phyloP scores from a whole-genome alignment of 2,329 filamentous ascomycete species.

The Dothistroma pini region DNA sequence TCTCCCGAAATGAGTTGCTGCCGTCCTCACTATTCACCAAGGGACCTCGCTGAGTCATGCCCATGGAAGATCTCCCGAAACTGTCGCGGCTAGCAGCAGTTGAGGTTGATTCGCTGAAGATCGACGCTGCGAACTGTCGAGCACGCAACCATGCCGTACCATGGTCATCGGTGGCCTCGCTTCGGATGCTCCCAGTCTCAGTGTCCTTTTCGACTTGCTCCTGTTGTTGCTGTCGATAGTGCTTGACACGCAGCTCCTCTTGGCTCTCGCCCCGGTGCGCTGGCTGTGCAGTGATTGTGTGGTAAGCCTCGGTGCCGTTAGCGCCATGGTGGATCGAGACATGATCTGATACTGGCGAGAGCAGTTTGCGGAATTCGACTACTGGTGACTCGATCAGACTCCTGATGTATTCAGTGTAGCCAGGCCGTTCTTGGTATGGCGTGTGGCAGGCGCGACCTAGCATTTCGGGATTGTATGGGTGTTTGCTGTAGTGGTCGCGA shows the following conservation, averaged over 20 bases:
- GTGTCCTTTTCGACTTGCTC: not conserved
- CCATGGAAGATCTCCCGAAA: not conserved
- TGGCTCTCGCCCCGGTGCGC: not conserved
- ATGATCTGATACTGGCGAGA: not conserved
- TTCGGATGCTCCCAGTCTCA: not conserved
- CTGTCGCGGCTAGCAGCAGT: not conserved
- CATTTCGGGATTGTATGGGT: not conserved
- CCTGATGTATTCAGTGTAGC: not conserved
- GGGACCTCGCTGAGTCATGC: not conserved
- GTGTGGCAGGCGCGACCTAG: not conserved
- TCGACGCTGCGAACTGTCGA: not conserved
- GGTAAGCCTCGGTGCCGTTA: not conserved
- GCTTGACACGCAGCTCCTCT: not conserved
- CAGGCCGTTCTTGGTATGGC: not conserved
- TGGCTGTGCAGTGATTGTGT: not conserved
- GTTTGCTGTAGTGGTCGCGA: not conserved
- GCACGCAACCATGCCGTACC: not conserved
- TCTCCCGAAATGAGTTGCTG: not conserved
- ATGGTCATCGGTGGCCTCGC: not conserved
- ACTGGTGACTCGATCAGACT: not conserved
- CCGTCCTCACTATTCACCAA: not conserved
- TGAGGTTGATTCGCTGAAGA: not conserved
- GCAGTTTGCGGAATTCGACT: not conserved
- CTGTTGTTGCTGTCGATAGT: not conserved
- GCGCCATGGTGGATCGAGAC: not conserved